Base-by-base conservation (phyloP, 78 protist species). In the Reticulomyxa filosa region DNA sequence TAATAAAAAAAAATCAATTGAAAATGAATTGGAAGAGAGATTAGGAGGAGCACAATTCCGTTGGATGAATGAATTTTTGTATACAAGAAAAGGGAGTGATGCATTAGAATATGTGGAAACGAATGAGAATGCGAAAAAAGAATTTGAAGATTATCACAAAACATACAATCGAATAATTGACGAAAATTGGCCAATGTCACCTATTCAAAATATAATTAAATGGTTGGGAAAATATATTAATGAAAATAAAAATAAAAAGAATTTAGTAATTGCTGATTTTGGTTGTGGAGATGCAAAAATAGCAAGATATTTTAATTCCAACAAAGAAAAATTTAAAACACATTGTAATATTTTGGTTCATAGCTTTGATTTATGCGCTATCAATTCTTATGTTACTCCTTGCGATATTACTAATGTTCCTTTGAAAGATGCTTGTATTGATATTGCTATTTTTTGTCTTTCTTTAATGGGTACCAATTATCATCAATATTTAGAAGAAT, bases 381-480 rank as follows among this genome's bases (percentile, higher is more conserved):
- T 7, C n/a, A 65, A 65, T 36, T 23, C 6, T 11, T 36, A 20
- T 29, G 69, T 65, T 6, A 55, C 65, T 20, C 48, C 69, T 10
- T 65, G 69, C 52, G 30, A 65, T 36, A 65, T 65, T 25, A 13
- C 69, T 23, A 46, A 65, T 35, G 69, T 65, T 34, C 69, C 69
- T 6, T 23, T 65, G 32, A 23, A 55, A 25, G 6, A 11, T 6
- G 11, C 11, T 10, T 6, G 6, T 25, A 6, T 65, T 20, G 62
- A 65, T 10, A 30, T 55, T 11, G 69, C 69, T 13, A 10, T 65
- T 6, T 65, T 65, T 55, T 65, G 51, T 48, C 62, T 65, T 8
- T 29, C 48, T 26, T 55, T 65, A 23, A 65, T 65, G 69, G 69
- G 69, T 17, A 10, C 62, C 20, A 65, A 65, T n/a, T n/a, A n/a